Conservation (phyloP, 768 basidiomycete species). For the Termitomyces sp. region DNA sequence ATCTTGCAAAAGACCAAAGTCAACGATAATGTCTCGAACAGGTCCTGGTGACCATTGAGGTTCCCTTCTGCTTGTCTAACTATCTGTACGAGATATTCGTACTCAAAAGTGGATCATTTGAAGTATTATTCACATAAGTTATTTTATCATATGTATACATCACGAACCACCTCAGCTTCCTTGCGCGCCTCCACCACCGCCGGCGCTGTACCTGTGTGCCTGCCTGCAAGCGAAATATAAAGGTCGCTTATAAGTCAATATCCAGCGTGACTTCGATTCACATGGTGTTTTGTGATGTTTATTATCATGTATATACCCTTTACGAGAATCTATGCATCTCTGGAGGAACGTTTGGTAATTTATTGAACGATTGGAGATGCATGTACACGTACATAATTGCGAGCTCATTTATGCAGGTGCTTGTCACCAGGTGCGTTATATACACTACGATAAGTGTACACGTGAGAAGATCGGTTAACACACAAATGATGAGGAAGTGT, state of each 20-base stretch:
- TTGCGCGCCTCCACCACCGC: not conserved
- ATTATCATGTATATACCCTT: not conserved
- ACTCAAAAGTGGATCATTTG: not conserved
- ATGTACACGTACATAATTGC: constrained; percentile 6
- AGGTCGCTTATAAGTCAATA: constrained; percentile 5
- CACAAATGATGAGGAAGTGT: constrained; percentile 36
- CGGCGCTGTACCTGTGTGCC: constrained; percentile 15
- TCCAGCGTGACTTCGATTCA: not conserved
- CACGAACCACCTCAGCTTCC: constrained; percentile 1
- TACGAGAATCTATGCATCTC: constrained; percentile 6
- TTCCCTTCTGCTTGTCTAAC: not conserved
- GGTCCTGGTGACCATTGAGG: not conserved
- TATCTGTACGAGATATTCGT: not conserved
- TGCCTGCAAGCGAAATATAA: constrained; percentile 13
- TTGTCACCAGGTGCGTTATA: not conserved
- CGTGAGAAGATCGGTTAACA: constrained; percentile 11
- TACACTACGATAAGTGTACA: not conserved
- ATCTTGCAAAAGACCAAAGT: not conserved
- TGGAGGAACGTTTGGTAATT: constrained; percentile 5
- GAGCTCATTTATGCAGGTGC: constrained; percentile 1
- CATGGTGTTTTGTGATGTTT: constrained; percentile 10
- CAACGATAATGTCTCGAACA: not conserved
- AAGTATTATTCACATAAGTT: not conserved
- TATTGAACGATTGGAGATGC: not conserved
- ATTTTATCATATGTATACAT: not conserved